Evolutionary conservation across 2,329 filamentous ascomycete genomes (phyloP).

Genomic region (Fusarium chuoi): DNA sequence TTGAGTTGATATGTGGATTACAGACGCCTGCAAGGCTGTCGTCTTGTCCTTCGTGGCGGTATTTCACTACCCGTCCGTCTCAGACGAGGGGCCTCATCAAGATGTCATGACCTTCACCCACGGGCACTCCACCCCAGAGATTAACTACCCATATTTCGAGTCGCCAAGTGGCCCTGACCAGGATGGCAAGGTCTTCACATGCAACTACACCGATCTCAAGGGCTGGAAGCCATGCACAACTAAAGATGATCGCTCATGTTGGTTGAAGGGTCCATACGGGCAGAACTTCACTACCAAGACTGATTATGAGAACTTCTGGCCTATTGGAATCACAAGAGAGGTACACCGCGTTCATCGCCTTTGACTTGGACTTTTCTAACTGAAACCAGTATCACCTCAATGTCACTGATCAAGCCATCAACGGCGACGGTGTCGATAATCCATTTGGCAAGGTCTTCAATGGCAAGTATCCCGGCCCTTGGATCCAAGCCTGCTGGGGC

Average conservation of each 20-base stretch:
- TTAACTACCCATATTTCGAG: neutral
- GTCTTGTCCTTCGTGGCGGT: constrained; percentile 1
- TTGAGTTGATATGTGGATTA: constrained; percentile 3
- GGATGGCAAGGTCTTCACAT: neutral
- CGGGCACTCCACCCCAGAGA: neutral
- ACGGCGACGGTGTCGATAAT: constrained; percentile 5
- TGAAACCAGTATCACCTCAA: neutral
- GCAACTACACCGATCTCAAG: neutral
- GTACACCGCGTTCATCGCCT: accelerated
- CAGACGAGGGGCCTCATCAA: neutral
- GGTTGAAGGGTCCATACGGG: neutral
- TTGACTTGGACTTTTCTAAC: neutral
- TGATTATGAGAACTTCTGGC: constrained; percentile 16
- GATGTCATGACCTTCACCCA: constrained; percentile 5
- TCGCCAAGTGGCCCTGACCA: neutral
- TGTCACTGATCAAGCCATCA: constrained; percentile 8
- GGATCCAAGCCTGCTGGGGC: neutral
- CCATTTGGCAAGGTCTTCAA: constrained; percentile 9
- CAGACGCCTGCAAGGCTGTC: constrained; percentile 6
- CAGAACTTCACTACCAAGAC: neutral
- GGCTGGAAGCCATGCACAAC: constrained; percentile 5
- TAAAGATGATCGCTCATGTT: neutral
- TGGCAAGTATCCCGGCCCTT: neutral
- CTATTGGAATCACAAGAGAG: neutral
- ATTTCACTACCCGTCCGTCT: neutral